These are phyloP conservation scores for Lathyrus oleraceus DNA, from an alignment of 306 rosid genomes.

Conservation along the genomic window DNA sequence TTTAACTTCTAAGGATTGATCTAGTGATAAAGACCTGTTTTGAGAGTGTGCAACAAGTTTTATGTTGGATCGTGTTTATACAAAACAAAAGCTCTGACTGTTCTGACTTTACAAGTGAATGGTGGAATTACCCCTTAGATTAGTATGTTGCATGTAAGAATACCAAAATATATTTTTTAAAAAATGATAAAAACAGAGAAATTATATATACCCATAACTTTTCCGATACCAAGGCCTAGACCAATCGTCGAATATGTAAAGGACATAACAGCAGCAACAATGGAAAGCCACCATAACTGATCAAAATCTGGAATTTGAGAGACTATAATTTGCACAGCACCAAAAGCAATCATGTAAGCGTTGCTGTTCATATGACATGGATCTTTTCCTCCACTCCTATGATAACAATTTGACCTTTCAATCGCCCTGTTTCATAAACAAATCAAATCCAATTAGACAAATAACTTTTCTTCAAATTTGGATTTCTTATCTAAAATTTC, in stretches of 20 bases:
- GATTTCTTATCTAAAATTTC: not conserved
- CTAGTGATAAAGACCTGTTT: too few relatives aligned
- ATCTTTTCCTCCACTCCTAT: slow-evolving; percentile 56
- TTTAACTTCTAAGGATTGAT: too few relatives aligned
- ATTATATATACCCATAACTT: slow-evolving; percentile 55
- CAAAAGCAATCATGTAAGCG: slow-evolving; percentile 79
- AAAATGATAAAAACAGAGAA: not conserved
- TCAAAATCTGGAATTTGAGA: slow-evolving; percentile 83
- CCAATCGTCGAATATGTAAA: slow-evolving; percentile 80
- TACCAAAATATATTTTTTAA: too few relatives aligned
- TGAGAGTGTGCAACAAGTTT: too few relatives aligned
- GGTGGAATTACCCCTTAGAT: too few relatives aligned
- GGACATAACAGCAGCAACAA: slow-evolving; percentile 87
- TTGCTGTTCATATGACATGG: slow-evolving; percentile 75
- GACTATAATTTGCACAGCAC: slow-evolving; percentile 54
- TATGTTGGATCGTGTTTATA: too few relatives aligned
- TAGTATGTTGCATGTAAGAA: too few relatives aligned
- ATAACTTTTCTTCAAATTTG: not conserved
- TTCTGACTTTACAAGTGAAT: too few relatives aligned
- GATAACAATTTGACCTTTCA: slow-evolving; percentile 68
- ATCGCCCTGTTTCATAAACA: slow-evolving; percentile 65
- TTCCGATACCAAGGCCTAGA: slow-evolving; percentile 73
- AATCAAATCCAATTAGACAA: slow-evolving; percentile 20
- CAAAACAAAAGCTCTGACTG: too few relatives aligned
- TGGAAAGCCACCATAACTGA: slow-evolving; percentile 90